phyloP scores from a whole-genome alignment of 371 early-diverging fungal species.

The Smittium culicis region DNA sequence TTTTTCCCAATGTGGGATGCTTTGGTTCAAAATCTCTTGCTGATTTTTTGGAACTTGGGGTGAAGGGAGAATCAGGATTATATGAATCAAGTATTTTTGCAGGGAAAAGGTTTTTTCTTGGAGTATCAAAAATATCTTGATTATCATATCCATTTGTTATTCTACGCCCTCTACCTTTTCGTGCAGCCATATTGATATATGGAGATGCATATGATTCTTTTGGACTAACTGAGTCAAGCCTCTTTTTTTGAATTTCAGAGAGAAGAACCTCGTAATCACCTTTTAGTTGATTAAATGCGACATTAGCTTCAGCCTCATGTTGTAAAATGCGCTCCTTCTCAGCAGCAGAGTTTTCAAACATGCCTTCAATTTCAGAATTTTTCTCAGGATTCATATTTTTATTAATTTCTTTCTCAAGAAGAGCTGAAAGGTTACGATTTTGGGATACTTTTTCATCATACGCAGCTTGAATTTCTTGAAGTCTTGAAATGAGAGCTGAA shows the following conservation, averaged over 20 bases:
- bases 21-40: neutral
- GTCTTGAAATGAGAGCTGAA: neutral
- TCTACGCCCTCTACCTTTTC: neutral
- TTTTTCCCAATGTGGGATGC: neutral
- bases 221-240: neutral
- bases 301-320: neutral
- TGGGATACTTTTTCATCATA: constrained; percentile 7
- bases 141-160: neutral
- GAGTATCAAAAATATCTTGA: neutral
- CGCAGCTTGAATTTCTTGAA: constrained; percentile 10
- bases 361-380: neutral
- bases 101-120: neutral
- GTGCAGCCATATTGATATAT: too few species aligned
- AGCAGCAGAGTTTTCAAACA: neutral
- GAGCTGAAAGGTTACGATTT: neutral
- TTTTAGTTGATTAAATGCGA: neutral
- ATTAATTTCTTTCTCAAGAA: neutral
- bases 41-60: neutral
- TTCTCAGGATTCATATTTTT: neutral
- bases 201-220: neutral
- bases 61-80: neutral
- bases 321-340: neutral
- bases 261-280: neutral
- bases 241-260: neutral
- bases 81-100: neutral